phyloP scores from a whole-genome alignment of 352 stramenopile species.

The Achlya hypogyna region DNA sequence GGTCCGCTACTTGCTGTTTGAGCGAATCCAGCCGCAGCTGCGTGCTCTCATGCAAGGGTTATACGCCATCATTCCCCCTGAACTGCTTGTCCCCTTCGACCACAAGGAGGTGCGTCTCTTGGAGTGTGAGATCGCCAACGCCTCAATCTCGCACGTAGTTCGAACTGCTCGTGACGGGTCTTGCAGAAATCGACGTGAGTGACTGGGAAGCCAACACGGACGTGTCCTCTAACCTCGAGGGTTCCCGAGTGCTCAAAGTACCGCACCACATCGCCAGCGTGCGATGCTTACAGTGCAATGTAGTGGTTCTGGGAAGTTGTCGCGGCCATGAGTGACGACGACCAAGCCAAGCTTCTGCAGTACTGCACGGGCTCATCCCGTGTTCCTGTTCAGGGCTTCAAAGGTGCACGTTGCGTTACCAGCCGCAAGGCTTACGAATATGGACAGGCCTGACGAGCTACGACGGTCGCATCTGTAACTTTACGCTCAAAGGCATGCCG shows the following conservation, averaged over 20 bases:
- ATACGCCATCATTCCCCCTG: slow-evolving; percentile 95
- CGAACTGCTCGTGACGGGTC: slow-evolving; percentile 67
- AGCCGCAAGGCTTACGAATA: neutral
- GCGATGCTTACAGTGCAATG: slow-evolving; percentile 24
- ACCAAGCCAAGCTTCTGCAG: slow-evolving; percentile 74
- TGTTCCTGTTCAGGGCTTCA: slow-evolving; percentile 80
- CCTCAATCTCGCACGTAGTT: too few relatives aligned
- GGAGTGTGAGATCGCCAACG: neutral
- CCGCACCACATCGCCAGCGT: neutral
- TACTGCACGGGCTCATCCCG: slow-evolving; percentile 78
- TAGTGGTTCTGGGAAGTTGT: slow-evolving; percentile 78
- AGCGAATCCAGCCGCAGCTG: slow-evolving; percentile 87
- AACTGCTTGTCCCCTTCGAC: slow-evolving; percentile 96
- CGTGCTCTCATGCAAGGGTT: slow-evolving; percentile 84
- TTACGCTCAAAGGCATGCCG: slow-evolving; percentile 46
- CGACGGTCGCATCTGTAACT: slow-evolving; percentile 70
- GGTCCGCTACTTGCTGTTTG: slow-evolving; percentile 93
- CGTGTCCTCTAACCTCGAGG: slow-evolving; percentile 40
- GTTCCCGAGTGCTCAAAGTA: slow-evolving; percentile 19
- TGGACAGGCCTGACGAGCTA: slow-evolving; percentile 52
- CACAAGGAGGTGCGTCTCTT: slow-evolving; percentile 89
- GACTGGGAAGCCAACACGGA: slow-evolving; percentile 83
- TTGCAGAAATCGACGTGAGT: slow-evolving; percentile 81
- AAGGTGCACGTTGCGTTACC: slow-evolving; percentile 20
- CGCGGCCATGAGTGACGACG: slow-evolving; percentile 43